Conservation (phyloP, 768 basidiomycete species). For the Xanthoconium purpureum region DNA sequence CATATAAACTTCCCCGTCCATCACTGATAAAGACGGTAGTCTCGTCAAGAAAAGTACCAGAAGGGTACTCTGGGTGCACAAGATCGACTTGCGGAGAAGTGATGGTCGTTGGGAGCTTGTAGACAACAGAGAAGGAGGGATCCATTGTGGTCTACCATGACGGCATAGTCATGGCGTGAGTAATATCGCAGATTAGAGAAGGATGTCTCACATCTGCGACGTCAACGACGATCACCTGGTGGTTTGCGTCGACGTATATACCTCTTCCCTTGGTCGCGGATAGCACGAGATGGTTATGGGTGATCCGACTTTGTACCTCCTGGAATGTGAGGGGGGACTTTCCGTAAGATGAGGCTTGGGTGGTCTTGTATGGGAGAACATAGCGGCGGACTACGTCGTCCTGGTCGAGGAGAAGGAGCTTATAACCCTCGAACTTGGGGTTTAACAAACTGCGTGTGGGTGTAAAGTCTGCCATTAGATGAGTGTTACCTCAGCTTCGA, state of each 20-base stretch:
- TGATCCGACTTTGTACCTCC: conserved; percentile 80
- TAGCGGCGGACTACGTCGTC: conserved; percentile 54
- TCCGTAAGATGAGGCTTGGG: conserved; percentile 55
- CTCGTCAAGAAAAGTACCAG: conserved; percentile 53
- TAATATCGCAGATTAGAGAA: neutral
- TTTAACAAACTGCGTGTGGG: conserved; percentile 59
- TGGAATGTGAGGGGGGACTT: conserved; percentile 66
- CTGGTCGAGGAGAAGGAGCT: conserved; percentile 58
- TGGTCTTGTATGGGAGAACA: conserved; percentile 44
- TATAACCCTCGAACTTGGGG: conserved; percentile 85
- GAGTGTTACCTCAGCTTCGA: neutral
- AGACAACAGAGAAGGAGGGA: conserved; percentile 55
- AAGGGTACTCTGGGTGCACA: conserved; percentile 71
- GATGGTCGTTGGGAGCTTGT: conserved; percentile 57
- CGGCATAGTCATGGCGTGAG: conserved; percentile 10
- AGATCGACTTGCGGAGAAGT: conserved; percentile 37
- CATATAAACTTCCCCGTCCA: conserved; percentile 65
- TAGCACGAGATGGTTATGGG: conserved; percentile 74
- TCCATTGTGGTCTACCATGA: conserved; percentile 46
- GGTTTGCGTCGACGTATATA: conserved; percentile 66
- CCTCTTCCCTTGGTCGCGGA: conserved; percentile 45
- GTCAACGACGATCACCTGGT: conserved; percentile 57
- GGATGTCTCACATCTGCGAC: conserved; percentile 51
- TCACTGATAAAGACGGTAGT: conserved; percentile 58
- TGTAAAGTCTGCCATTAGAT: conserved; percentile 38